These are phyloP conservation scores for Halophytophthora batemanensis DNA, from an alignment of 352 stramenopile species.

Conservation along the genomic window DNA sequence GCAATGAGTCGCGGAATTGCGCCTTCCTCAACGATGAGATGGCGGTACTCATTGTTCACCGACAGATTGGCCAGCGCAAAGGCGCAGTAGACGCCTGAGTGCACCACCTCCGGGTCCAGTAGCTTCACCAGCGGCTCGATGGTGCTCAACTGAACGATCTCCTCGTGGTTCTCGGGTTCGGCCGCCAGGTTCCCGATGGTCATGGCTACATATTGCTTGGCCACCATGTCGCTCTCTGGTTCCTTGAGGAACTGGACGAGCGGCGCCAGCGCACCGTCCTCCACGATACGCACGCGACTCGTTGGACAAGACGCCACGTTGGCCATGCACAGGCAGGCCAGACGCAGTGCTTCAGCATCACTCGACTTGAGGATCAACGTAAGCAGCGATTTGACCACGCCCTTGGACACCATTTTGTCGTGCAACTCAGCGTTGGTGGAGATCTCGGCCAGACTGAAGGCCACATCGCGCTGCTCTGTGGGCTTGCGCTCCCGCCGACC, in stretches of 20 bases:
- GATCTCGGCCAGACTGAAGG: slow-evolving; percentile 95
- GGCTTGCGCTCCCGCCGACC: slow-evolving; percentile 92
- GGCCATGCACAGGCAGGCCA: slow-evolving; percentile 93
- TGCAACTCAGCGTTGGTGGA: slow-evolving; percentile 92
- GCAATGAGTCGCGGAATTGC: slow-evolving; percentile 93
- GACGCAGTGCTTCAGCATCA: slow-evolving; percentile 92
- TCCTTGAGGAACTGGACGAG: slow-evolving; percentile 91
- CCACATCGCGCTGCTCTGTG: slow-evolving; percentile 94
- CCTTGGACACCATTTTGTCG: slow-evolving; percentile 94
- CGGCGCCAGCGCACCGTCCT: slow-evolving; percentile 87
- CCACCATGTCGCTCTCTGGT: slow-evolving; percentile 83
- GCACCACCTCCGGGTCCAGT: slow-evolving; percentile 87
- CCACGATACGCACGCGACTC: slow-evolving; percentile 91
- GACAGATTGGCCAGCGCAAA: slow-evolving; percentile 95
- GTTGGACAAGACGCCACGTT: slow-evolving; percentile 90
- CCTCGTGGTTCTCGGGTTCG: slow-evolving; percentile 93
- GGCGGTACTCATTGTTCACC: slow-evolving; percentile 92
- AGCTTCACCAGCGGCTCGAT: slow-evolving; percentile 91
- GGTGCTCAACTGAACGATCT: slow-evolving; percentile 89
- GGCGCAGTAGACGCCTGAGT: slow-evolving; percentile 87
- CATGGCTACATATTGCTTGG: slow-evolving; percentile 96
- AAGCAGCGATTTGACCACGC: slow-evolving; percentile 91
- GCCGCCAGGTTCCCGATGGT: slow-evolving; percentile 94
- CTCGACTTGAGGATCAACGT: slow-evolving; percentile 89
- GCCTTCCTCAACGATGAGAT: slow-evolving; percentile 91